phyloP scores from a whole-genome alignment of 805 yeast species.

The Sporopachydermia lactativora region DNA sequence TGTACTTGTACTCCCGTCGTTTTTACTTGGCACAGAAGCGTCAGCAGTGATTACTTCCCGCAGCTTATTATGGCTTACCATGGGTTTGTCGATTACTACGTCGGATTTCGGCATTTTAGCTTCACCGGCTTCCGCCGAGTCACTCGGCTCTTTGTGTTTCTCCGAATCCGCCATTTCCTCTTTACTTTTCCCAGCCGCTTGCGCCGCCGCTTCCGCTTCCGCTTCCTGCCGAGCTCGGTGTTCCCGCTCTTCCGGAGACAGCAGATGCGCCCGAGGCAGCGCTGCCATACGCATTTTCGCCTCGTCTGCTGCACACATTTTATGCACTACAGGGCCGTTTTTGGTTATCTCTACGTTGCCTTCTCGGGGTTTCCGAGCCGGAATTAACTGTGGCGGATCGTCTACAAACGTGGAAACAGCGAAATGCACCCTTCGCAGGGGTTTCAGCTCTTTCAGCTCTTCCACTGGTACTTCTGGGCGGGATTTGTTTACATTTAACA shows the following conservation, averaged over 20 bases:
- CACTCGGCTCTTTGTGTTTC: too few relatives aligned
- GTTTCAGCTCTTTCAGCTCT: slow-evolving; percentile 8
- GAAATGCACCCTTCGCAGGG: slow-evolving; percentile 56
- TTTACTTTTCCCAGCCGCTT: neutral
- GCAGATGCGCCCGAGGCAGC: neutral
- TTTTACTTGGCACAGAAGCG: neutral
- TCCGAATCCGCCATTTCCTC: neutral
- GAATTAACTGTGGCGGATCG: slow-evolving; percentile 94
- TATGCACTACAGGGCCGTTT: neutral
- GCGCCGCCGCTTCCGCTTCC: neutral
- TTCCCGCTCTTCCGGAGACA: neutral
- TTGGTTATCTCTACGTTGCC: slow-evolving; percentile 47
- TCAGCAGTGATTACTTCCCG: neutral
- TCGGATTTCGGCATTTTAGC: neutral
- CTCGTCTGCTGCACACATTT: neutral
- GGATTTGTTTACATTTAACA: neutral
- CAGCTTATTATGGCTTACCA: slow-evolving; percentile 1
- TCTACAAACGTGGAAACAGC: slow-evolving; percentile 55
- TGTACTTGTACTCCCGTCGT: too few relatives aligned
- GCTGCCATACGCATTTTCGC: neutral
- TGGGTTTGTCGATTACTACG: neutral
- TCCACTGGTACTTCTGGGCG: neutral
- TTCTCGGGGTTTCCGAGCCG: slow-evolving; percentile 65
- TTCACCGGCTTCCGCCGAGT: neutral
- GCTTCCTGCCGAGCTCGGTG: neutral